Conservation (phyloP, 208 protist species). For the Leishmania braziliensis region DNA sequence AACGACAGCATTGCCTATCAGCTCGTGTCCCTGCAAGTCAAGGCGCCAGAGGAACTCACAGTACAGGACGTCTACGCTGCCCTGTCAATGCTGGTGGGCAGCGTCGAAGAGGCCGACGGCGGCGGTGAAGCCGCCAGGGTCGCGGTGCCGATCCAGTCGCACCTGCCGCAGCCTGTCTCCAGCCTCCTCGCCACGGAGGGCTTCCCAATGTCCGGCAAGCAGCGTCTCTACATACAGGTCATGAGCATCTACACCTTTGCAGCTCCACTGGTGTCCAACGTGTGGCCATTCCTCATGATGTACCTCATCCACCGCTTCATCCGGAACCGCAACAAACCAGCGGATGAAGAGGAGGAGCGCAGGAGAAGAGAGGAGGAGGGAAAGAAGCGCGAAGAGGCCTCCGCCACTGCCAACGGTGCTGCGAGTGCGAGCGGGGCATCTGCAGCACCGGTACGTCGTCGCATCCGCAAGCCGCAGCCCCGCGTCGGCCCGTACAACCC, state of each 20-base stretch:
- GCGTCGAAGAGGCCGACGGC: conserved; percentile 7
- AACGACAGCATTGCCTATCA: conserved; percentile 57
- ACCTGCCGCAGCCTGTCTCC: conserved; percentile 33
- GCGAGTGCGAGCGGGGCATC: not conserved
- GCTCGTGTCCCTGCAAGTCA: conserved; percentile 30
- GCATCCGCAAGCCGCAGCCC: conserved; percentile 31
- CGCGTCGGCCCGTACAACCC: conserved; percentile 41
- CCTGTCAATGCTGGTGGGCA: conserved; percentile 34
- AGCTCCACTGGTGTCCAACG: conserved; percentile 44
- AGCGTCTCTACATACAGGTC: conserved; percentile 54
- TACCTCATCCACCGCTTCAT: conserved; percentile 70
- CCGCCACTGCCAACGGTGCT: not conserved
- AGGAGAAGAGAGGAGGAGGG: conserved; percentile 5
- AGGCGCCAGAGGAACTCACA: conserved; percentile 34
- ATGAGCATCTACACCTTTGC: conserved; percentile 45
- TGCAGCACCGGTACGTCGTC: conserved; percentile 19
- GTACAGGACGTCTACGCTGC: conserved; percentile 35
- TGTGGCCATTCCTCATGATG: conserved; percentile 75
- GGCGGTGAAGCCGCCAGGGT: not conserved
- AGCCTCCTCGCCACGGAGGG: conserved; percentile 36
- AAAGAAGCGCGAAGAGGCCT: conserved; percentile 4
- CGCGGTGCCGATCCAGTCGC: conserved; percentile 6
- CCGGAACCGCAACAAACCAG: conserved; percentile 38
- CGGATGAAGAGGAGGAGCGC: conserved; percentile 13
- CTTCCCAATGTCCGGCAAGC: conserved; percentile 59